Evolutionary conservation across 768 basidiomycete genomes (phyloP), one percentile per base, ranked within the genome.

Genomic region (Mycena pura): DNA sequence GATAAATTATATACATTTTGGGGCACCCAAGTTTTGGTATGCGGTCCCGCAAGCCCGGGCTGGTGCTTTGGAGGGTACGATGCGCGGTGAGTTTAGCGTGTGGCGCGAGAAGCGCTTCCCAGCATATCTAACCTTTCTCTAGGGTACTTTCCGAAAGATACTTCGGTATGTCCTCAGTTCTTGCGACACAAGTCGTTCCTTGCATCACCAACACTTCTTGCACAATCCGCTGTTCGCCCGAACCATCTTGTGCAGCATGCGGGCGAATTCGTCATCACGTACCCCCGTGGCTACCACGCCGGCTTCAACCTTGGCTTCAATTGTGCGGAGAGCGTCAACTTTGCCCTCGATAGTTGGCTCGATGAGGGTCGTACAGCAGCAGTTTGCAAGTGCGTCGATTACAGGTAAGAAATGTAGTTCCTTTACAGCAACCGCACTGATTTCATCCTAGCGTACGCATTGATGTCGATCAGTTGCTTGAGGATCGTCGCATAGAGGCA

Each of bases 1-100:
- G 57, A 99, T 99, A 78, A 99, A 99, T 72, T 99, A 95, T 73
- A 93, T 99, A 55, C 97, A 99, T 74, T 99, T 98, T 67, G 97
- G 97, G 0, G 95, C 96, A 0, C 95, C 96, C 2, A 99, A 93
- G 68, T 91, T 92, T 70, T 99, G 97, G 97, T 99, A 99, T 74
- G 90, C 95, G 2, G 82, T 99, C 17, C 97, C 97, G 3, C 96
- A 97, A 74, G 90, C 83, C 17, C 85, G 93, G 58, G 88, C 95
- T 0, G 76, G 78, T 14, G 86, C 89, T 11, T 84, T 99, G n/a
- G 97, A 99, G 73, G 83, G 89, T 36, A 88, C 89, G 3, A 95
- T 99, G 91, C 86, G 87, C 77, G 87, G 95, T 95, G 55, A 55
- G 81, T 72, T n/a, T n/a, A n/a, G n/a, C n/a, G n/a, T n/a, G n/a